Evolutionary conservation across 352 stramenopile species (phyloP).

Genomic region (Phytopythium ostracodes): DNA sequence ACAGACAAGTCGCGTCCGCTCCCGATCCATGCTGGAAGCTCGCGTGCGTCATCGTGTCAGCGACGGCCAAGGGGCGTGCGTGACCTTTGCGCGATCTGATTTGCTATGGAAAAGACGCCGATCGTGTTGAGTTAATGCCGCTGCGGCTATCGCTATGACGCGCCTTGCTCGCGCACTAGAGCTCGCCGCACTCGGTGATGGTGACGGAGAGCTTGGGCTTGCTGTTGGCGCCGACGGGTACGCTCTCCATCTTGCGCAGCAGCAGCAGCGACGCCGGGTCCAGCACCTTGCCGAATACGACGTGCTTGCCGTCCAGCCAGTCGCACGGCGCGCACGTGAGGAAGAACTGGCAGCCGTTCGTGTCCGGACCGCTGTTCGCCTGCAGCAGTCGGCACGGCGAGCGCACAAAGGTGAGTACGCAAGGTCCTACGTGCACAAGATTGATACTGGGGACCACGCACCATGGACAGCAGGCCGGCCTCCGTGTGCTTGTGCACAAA

Average conservation of each 20-base stretch:
- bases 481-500: constrained; percentile 85
- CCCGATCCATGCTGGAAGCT: neutral
- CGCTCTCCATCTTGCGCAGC: constrained; percentile 91
- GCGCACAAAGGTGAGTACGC: neutral
- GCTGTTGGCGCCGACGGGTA: constrained; percentile 74
- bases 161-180: constrained; percentile 34
- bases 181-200: constrained; percentile 87
- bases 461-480: constrained; percentile 78
- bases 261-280: constrained; percentile 82
- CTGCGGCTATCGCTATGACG: neutral
- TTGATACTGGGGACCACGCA: too few species aligned
- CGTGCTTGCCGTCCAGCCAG: constrained; percentile 96
- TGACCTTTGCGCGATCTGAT: neutral
- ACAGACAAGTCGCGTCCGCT: neutral
- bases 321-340: constrained; percentile 92
- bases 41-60: too few species aligned
- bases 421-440: too few species aligned
- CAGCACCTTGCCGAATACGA: constrained; percentile 95
- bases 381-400: constrained; percentile 12
- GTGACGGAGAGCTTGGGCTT: constrained; percentile 87
- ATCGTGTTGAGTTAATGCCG: neutral
- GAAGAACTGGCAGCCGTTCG: constrained; percentile 96
- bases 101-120: neutral
- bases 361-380: constrained; percentile 93
- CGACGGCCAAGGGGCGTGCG: neutral